Evolutionary conservation across 2,329 filamentous ascomycete genomes (phyloP).

Genomic region (Blastomyces percursus): DNA sequence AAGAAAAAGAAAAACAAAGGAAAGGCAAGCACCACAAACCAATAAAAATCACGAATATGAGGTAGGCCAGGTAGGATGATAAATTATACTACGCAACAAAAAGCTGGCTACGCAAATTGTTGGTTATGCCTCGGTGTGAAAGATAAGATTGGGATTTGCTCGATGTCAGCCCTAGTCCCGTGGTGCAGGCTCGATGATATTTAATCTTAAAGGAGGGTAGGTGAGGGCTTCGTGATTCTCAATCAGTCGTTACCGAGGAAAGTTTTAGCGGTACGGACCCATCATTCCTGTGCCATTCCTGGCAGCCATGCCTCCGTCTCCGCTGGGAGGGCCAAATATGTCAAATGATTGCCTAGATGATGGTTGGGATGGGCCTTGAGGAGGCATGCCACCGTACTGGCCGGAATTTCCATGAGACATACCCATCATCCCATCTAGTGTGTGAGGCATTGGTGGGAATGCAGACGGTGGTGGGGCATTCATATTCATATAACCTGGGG

Average conservation of each 20-base stretch:
- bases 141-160: not conserved
- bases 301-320: conserved; percentile 8
- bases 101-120: not conserved
- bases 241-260: no score
- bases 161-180: not conserved
- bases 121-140: not conserved
- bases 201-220: not conserved
- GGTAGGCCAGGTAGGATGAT: conserved; percentile 3
- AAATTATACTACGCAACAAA: not conserved
- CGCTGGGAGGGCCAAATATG: conserved; percentile 33
- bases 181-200: not conserved
- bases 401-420: conserved; percentile 25
- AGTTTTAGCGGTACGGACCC: conserved; percentile 15
- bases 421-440: conserved; percentile 30
- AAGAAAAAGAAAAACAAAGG: not conserved
- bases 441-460: conserved; percentile 32
- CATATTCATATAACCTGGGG: conserved; percentile 34
- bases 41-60: not conserved
- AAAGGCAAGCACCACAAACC: not conserved
- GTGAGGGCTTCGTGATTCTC: not conserved
- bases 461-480: conserved; percentile 27
- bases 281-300: conserved; percentile 14
- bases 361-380: conserved; percentile 27
- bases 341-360: conserved; percentile 34
- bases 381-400: conserved; percentile 28